phyloP scores from a whole-genome alignment of 768 basidiomycete genomes.

The Rhizopogon vinicolor region DNA sequence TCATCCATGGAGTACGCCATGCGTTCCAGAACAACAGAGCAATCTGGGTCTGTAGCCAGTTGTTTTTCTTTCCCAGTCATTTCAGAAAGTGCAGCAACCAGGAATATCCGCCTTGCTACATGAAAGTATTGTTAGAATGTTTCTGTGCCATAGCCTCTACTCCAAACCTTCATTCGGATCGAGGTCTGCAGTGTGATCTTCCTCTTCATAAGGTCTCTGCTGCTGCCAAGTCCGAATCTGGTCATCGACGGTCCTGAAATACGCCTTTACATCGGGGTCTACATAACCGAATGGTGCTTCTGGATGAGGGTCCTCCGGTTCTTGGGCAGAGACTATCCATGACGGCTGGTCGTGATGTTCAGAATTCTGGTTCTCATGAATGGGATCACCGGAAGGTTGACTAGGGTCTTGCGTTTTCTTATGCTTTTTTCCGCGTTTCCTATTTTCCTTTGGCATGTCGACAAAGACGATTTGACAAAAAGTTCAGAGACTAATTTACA shows the following conservation, averaged over 20 bases:
- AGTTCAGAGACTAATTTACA: neutral
- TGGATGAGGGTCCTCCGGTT: slow-evolving; percentile 37
- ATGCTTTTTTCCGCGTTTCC: slow-evolving; percentile 75
- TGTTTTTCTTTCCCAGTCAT: slow-evolving; percentile 86
- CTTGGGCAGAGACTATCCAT: slow-evolving; percentile 56
- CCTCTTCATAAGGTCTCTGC: slow-evolving; percentile 23
- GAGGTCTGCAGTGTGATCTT: slow-evolving; percentile 40
- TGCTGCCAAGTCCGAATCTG: slow-evolving; percentile 89
- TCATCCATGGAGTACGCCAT: slow-evolving; percentile 94
- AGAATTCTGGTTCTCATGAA: slow-evolving; percentile 14
- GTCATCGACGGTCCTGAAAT: slow-evolving; percentile 84
- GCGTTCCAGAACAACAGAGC: slow-evolving; percentile 85
- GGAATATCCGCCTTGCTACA: slow-evolving; percentile 70
- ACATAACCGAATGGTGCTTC: slow-evolving; percentile 90
- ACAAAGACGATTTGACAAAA: neutral
- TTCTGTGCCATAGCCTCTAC: neutral
- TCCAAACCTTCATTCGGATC: slow-evolving; percentile 70
- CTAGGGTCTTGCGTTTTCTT: slow-evolving; percentile 40
- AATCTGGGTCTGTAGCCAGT: slow-evolving; percentile 91
- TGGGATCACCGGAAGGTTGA: slow-evolving; percentile 3
- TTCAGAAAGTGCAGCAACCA: slow-evolving; percentile 78
- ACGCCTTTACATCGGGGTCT: slow-evolving; percentile 87
- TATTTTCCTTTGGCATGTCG: slow-evolving; percentile 67
- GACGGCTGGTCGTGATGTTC: slow-evolving; percentile 41
- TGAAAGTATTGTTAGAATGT: neutral